These are phyloP conservation scores for Hura crepitans DNA, from an alignment of 441 rosid genomes.

Conservation along the genomic window DNA sequence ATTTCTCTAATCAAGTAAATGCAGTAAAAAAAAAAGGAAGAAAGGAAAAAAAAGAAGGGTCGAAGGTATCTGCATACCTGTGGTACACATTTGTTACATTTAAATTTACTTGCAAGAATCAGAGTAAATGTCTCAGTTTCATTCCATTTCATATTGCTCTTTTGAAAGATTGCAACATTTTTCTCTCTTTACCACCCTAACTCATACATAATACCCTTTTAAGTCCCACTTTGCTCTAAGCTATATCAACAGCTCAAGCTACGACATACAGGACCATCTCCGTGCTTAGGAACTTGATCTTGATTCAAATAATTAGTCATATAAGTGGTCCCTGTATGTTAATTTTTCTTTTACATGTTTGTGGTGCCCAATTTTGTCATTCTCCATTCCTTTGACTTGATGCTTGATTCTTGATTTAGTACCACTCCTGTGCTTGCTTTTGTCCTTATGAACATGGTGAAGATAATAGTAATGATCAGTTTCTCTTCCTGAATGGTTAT, in stretches of 20 bases:
- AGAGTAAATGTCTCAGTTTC: constrained; percentile 18
- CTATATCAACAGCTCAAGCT: constrained; percentile 8
- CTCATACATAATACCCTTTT: background rate
- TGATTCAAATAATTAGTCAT: constrained; percentile 12
- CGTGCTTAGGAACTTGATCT: constrained; percentile 17
- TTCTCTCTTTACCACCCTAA: background rate
- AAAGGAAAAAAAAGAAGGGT: no score
- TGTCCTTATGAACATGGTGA: constrained; percentile 64
- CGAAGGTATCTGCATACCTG: constrained; percentile 7
- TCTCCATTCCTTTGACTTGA: constrained; percentile 33
- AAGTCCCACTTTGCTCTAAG: background rate
- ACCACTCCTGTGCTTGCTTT: constrained; percentile 47
- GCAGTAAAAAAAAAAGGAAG: background rate
- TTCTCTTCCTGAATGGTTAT: constrained; percentile 43
- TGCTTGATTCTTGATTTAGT: constrained; percentile 36
- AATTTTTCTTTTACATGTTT: constrained; percentile 31
- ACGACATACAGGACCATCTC: constrained; percentile 14
- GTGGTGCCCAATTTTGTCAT: constrained; percentile 30
- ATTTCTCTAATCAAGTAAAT: constrained; percentile 21
- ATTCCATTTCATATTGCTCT: background rate
- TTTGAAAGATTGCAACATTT: background rate
- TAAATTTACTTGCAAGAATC: constrained; percentile 17
- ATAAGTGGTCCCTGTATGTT: constrained; percentile 24
- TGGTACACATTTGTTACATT: background rate
- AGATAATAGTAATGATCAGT: constrained; percentile 48